These are phyloP conservation scores for Nothophoma quercina DNA, from an alignment of 2,329 filamentous ascomycete species.

Conservation along the genomic window DNA sequence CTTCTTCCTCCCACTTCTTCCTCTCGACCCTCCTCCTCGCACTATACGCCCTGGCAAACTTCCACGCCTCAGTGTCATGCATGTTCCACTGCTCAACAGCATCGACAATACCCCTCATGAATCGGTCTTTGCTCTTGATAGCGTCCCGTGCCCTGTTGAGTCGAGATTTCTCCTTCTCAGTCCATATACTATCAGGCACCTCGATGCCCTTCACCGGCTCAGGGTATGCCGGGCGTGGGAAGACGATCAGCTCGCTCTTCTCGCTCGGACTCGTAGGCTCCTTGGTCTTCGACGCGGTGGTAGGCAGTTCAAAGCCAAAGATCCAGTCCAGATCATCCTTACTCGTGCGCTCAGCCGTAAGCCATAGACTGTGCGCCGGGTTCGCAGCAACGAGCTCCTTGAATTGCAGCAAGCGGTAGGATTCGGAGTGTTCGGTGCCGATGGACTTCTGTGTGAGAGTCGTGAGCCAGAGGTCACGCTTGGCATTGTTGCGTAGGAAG, in stretches of 20 bases:
- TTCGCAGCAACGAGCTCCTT: conserved; percentile 80
- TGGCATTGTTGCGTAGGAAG: conserved; percentile 64
- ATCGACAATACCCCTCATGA: conserved; percentile 45
- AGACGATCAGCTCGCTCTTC: conserved; percentile 60
- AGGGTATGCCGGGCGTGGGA: conserved; percentile 53
- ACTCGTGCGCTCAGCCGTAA: conserved; percentile 71
- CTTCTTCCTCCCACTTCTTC: conserved; percentile 73
- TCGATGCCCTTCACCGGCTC: conserved; percentile 60
- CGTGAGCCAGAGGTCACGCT: conserved; percentile 80
- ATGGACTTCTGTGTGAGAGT: conserved; percentile 75
- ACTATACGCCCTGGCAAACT: conserved; percentile 73
- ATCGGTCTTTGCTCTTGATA: conserved; percentile 44
- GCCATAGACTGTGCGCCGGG: conserved; percentile 75
- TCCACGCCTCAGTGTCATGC: conserved; percentile 80
- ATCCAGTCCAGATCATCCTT: conserved; percentile 84
- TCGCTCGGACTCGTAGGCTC: conserved; percentile 66
- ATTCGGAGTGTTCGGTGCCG: conserved; percentile 67
- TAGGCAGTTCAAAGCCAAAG: conserved; percentile 84
- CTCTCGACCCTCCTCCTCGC: conserved; percentile 70
- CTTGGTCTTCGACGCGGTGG: conserved; percentile 59
- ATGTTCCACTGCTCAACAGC: conserved; percentile 62
- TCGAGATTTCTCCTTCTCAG: conserved; percentile 63
- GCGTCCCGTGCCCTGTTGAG: conserved; percentile 60
- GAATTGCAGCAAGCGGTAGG: conserved; percentile 73
- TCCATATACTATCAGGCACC: conserved; percentile 60